phyloP scores from a whole-genome alignment of 176 grass and related monocot species.

The Rhipidocladum racemiflorum region DNA sequence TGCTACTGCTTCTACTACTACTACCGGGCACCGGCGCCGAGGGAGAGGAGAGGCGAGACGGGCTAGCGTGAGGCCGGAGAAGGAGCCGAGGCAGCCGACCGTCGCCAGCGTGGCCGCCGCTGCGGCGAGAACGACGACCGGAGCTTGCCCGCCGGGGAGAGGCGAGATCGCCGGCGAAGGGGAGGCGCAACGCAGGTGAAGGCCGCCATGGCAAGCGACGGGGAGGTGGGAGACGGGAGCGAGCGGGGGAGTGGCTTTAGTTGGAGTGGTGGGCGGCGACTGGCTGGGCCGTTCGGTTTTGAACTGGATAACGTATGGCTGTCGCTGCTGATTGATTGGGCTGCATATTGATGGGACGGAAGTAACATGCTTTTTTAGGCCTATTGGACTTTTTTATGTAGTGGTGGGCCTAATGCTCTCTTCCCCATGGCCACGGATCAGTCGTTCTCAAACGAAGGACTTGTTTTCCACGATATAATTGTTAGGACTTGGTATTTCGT shows the following conservation, averaged over 20 bases:
- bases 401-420: not conserved
- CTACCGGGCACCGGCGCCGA: too few species aligned
- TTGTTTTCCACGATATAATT: not conserved
- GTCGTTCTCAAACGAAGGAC: not conserved
- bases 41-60: slow-evolving; percentile 32
- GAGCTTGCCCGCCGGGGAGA: slow-evolving; percentile 17
- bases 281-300: slow-evolving; percentile 20
- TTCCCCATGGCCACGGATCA: not conserved
- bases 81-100: slow-evolving; percentile 37
- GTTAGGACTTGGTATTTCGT: too few species aligned
- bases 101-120: slow-evolving; percentile 23
- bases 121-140: slow-evolving; percentile 27
- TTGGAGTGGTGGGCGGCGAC: not conserved
- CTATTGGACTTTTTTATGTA: not conserved
- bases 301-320: slow-evolving; percentile 48
- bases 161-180: slow-evolving; percentile 33
- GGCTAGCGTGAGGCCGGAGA: slow-evolving; percentile 61
- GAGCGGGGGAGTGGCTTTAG: slow-evolving; percentile 6
- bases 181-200: too few species aligned
- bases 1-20: too few species aligned
- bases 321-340: slow-evolving; percentile 16
- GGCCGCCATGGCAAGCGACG: slow-evolving; percentile 44
- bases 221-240: not conserved
- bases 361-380: too few species aligned
- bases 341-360: not conserved